Conservation (phyloP, 1,139 yeast species). For the Nakaseomyces uthaithaninus region DNA sequence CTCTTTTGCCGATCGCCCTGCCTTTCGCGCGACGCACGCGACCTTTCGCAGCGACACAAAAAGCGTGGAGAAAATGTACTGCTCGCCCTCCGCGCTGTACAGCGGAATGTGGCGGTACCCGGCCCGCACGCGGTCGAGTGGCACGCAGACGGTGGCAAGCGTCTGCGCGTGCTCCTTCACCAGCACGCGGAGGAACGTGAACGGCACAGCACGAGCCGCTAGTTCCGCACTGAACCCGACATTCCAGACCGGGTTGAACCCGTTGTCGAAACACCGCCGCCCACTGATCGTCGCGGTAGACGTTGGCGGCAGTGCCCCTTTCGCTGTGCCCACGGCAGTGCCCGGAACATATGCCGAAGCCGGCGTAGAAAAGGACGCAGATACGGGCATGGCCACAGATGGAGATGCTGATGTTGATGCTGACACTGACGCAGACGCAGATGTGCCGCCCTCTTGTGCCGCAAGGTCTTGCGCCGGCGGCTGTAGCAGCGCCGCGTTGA, state of each 20-base stretch:
- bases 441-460: neutral
- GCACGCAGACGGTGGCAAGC: slow-evolving; percentile 53
- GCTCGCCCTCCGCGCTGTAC: slow-evolving; percentile 72
- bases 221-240: slow-evolving; percentile 36
- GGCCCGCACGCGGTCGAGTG: slow-evolving; percentile 48
- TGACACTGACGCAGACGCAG: too few relatives aligned
- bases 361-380: neutral
- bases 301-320: slow-evolving; percentile 28
- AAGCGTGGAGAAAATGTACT: slow-evolving; percentile 66
- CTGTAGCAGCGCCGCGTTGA: slow-evolving; percentile 1
- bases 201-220: slow-evolving; percentile 10
- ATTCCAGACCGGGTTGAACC: slow-evolving; percentile 84
- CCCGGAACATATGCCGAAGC: neutral
- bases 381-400: too few relatives aligned
- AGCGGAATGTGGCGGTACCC: slow-evolving; percentile 81
- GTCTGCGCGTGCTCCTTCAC: slow-evolving; percentile 38
- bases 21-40: too few relatives aligned
- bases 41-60: slow-evolving; percentile 42
- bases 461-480: neutral
- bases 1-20: too few relatives aligned
- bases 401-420: neutral
- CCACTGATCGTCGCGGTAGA: slow-evolving; percentile 20
- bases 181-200: slow-evolving; percentile 46
- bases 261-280: slow-evolving; percentile 41
- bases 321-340: slow-evolving; percentile 26